These are phyloP conservation scores for Heliamphora exappendiculata DNA, from an alignment of 148 eudicot species.

Conservation along the genomic window DNA sequence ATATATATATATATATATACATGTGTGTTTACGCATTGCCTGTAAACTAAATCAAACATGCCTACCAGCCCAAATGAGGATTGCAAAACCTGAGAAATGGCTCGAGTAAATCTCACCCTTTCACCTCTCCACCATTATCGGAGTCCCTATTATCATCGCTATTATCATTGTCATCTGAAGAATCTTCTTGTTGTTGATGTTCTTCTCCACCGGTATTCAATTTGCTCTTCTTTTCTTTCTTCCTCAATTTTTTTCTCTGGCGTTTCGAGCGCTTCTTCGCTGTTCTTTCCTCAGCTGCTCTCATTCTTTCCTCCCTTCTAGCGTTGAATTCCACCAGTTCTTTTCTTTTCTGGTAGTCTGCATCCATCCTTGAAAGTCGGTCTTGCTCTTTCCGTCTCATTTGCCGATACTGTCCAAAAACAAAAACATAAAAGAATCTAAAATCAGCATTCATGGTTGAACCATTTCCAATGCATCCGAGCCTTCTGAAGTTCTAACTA, in stretches of 20 bases:
- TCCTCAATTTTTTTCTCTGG: conserved; percentile 73
- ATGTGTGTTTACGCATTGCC: too few species aligned
- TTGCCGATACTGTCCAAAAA: conserved; percentile 76
- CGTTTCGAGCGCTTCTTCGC: conserved; percentile 91
- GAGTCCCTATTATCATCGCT: conserved; percentile 42
- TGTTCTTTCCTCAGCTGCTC: conserved; percentile 83
- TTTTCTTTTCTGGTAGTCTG: conserved; percentile 68
- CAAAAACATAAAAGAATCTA: conserved; percentile 6
- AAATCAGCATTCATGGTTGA: conserved; percentile 5
- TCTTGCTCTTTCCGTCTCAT: conserved; percentile 97
- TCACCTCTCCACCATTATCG: conserved; percentile 30
- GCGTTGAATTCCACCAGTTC: conserved; percentile 65
- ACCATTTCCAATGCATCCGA: not conserved
- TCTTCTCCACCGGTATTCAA: conserved; percentile 31
- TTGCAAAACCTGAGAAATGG: not conserved
- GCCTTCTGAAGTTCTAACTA: not conserved
- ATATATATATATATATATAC: too few species aligned
- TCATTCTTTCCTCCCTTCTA: conserved; percentile 75
- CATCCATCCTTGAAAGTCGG: conserved; percentile 85
- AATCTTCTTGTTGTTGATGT: conserved; percentile 29
- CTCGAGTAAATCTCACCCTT: conserved; percentile 2
- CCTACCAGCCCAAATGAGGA: not conserved
- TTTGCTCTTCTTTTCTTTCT: conserved; percentile 57
- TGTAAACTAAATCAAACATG: too few species aligned
- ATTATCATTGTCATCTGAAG: conserved; percentile 48